Conservation (phyloP, 1,284 basidiomycete genomes). For the Cutaneotrichosporon sp. region DNA sequence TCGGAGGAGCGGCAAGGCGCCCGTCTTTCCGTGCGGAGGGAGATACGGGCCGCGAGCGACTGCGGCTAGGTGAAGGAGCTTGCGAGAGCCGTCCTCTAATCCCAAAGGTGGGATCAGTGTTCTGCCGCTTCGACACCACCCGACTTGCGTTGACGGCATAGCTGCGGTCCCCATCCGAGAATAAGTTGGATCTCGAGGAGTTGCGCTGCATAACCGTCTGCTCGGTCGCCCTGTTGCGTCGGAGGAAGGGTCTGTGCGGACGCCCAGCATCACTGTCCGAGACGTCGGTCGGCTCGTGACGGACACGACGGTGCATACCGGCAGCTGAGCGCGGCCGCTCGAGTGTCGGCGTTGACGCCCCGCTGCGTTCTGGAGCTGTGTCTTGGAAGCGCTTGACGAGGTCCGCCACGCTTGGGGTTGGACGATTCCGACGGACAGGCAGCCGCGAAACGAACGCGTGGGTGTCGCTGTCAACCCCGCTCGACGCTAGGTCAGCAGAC, state of each 20-base stretch:
- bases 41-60: conserved; percentile 9
- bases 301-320: not conserved
- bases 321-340: conserved; percentile 36
- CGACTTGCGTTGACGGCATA: conserved; percentile 75
- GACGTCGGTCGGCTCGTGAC: conserved; percentile 24
- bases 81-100: conserved; percentile 10
- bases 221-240: conserved; percentile 1
- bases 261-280: conserved; percentile 51
- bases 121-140: conserved; percentile 5
- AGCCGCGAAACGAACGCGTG: conserved; percentile 61
- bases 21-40: conserved; percentile 14
- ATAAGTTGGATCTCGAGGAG: conserved; percentile 30
- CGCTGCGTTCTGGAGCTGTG: conserved; percentile 16
- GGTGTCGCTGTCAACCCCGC: conserved; percentile 49
- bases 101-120: not conserved
- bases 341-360: not conserved
- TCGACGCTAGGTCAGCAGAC: conserved; percentile 27
- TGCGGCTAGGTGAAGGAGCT: not conserved
- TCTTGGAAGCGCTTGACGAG: conserved; percentile 71
- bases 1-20: conserved; percentile 14
- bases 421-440: conserved; percentile 60
- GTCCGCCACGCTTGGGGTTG: conserved; percentile 68
- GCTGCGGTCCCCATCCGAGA: conserved; percentile 81
- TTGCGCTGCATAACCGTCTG: conserved; percentile 9
- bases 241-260: conserved; percentile 15